Evolutionary conservation across 306 rosid species (phyloP), one percentile per base, ranked within the genome.

Genomic region (Begonia masoniana): DNA sequence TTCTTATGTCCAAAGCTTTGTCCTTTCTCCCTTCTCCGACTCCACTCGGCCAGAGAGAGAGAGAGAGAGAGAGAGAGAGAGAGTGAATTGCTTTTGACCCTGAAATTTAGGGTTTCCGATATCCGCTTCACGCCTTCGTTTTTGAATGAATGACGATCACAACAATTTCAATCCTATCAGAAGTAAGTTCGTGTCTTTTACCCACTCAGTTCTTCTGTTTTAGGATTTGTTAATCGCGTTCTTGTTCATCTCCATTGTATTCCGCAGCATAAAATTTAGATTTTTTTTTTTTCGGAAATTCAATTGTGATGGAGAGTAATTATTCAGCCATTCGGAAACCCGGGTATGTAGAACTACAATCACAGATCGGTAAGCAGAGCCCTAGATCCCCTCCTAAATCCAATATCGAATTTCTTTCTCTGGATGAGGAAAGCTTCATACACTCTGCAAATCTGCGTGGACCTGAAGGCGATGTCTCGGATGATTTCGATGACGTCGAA

Each of bases 331-430:
- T 86, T 62, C 82, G 83, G 59, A 56, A 74, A 66, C 78, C 59
- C 43, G 65, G 91, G 1, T 66, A 78, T 41, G 48, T 82, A 21
- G 97, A 85, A 82, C 70, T 89, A 63, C 91, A 82, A 59, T 71
- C 73, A 15, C 88, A 63, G 35, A 52, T 55, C 62, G 79, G 66
- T 52, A 50, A 62, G 24, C 59, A 62, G 11, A 65, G 10, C 70
- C 63, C 71, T 41, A 15, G 23, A 56, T 35, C 61, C 39, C 42
- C 59, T 14, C 35, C 57, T 47, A 54, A 17, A 47, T 13, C 63
- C 39, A 48, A 13, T 59, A 23, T 9, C 10, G 58, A 56, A 42
- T 61, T 53, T 11, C 17, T 59, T 3, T 46, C 75, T 59, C 57
- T 43, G 45, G 84, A 76, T 23, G 88, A 71, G 64, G 60, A 56